Percentiles rank a stretch among this genome's conserved stretches.
Conservation (phyloP, 2,329 filamentous ascomycete genomes). For the Arthroderma sp. region DNA sequence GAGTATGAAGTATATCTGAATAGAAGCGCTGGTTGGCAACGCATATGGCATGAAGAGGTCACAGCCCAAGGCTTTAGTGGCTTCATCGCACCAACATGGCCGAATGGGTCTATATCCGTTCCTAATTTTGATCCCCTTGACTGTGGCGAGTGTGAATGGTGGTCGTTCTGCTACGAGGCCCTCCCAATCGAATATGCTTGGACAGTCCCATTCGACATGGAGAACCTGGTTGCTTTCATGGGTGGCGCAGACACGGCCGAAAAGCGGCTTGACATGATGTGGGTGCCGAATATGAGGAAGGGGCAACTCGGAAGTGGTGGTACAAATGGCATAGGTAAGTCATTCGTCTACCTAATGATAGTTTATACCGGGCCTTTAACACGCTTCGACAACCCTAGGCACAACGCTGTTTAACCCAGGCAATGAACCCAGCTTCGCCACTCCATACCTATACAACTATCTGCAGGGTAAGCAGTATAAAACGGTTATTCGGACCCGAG, state of each 20-base stretch:
- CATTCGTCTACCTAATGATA: slow-evolving; percentile 20
- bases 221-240: slow-evolving; percentile 38
- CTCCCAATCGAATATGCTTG: slow-evolving; percentile 47
- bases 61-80: slow-evolving; percentile 24
- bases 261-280: slow-evolving; percentile 44
- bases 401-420: slow-evolving; percentile 25
- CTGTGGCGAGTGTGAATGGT: slow-evolving; percentile 56
- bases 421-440: slow-evolving; percentile 55
- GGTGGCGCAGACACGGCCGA: slow-evolving; percentile 43
- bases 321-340: slow-evolving; percentile 27
- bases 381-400: neutral
- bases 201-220: slow-evolving; percentile 53
- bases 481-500: slow-evolving; percentile 42
- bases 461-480: slow-evolving; percentile 48
- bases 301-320: slow-evolving; percentile 8
- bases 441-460: slow-evolving; percentile 58
- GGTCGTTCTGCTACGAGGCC: slow-evolving; percentile 46
- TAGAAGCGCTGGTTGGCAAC: slow-evolving; percentile 13
- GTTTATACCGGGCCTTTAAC: too few species aligned
- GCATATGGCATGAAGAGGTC: slow-evolving; percentile 10
- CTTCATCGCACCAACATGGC: slow-evolving; percentile 48
- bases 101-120: slow-evolving; percentile 36
- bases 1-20: slow-evolving; percentile 24
- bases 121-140: slow-evolving; percentile 34
- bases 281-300: neutral